Conservation (phyloP, 345 rosid species). For the Litchi chinensis region DNA sequence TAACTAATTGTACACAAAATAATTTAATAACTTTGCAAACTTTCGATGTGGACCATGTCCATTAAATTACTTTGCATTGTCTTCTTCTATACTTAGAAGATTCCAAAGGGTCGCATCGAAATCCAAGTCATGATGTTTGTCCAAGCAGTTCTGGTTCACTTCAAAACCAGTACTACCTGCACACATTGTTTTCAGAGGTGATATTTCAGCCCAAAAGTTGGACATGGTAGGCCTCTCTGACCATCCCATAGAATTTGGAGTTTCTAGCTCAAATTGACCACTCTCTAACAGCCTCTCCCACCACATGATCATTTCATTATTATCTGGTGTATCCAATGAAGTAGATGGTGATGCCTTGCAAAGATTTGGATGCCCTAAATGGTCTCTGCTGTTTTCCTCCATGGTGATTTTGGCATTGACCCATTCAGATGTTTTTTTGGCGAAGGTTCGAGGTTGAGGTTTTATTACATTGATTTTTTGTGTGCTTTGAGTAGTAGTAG, state of each 20-base stretch:
- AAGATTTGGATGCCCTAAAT: slow-evolving; percentile 22
- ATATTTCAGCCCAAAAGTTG: too few species aligned
- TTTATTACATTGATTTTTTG: slow-evolving; percentile 20
- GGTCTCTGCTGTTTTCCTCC: slow-evolving; percentile 36
- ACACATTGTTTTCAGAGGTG: too few species aligned
- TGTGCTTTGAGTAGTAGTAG: not conserved
- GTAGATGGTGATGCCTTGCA: slow-evolving; percentile 22
- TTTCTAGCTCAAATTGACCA: not conserved
- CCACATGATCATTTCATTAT: not conserved
- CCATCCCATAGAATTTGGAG: not conserved
- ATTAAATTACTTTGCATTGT: too few species aligned
- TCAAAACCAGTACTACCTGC: too few species aligned
- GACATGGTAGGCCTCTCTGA: not conserved
- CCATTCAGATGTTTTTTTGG: slow-evolving; percentile 2
- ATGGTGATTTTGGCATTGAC: slow-evolving; percentile 7
- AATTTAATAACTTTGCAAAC: too few species aligned
- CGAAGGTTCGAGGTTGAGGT: slow-evolving; percentile 31
- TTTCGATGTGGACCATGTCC: too few species aligned
- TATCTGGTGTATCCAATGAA: not conserved
- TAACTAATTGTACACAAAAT: too few species aligned
- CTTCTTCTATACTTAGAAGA: too few species aligned
- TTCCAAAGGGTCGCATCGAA: too few species aligned
- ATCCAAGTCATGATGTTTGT: too few species aligned
- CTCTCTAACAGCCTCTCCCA: slow-evolving; percentile 6
- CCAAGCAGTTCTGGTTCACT: too few species aligned